phyloP scores from a whole-genome alignment of 179 eudicot genomes.

The Amaranthus tricolor region DNA sequence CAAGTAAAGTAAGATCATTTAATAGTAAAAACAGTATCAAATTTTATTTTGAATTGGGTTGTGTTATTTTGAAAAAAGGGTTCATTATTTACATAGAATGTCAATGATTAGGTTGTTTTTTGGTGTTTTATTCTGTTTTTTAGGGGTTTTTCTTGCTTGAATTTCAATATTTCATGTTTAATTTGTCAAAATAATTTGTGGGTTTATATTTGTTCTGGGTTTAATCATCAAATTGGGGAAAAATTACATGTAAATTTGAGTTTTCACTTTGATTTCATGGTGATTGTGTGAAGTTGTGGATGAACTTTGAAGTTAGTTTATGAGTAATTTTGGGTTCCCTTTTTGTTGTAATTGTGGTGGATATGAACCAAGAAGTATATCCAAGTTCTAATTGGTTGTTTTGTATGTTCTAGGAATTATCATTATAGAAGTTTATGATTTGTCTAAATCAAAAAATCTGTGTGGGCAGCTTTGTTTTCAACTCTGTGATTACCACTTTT shows the following conservation, averaged over 20 bases:
- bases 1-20: conserved; percentile 28
- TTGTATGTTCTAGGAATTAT: conserved; percentile 5
- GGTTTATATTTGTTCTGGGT: conserved; percentile 12
- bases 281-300: conserved; percentile 5
- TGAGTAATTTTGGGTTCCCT: conserved; percentile 13
- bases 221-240: conserved; percentile 11
- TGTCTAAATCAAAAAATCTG: conserved; percentile 18
- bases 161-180: conserved; percentile 33
- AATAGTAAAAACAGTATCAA: neutral
- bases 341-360: conserved; percentile 10
- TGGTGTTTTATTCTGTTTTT: conserved; percentile 31
- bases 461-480: conserved; percentile 25
- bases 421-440: conserved; percentile 11
- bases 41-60: conserved; percentile 6
- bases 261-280: conserved; percentile 10
- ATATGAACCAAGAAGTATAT: conserved; percentile 3
- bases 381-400: neutral
- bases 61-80: neutral
- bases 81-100: conserved; percentile 24
- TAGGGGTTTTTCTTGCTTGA: conserved; percentile 14
- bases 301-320: conserved; percentile 21
- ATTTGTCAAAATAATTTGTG: conserved; percentile 9
- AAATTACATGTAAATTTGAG: neutral
- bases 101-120: conserved; percentile 15
- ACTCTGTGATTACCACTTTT: conserved; percentile 24